Percentiles rank a stretch among this genome's conserved stretches.
These are phyloP conservation scores for Hypoxylon sp. DNA, from an alignment of 2,329 filamentous ascomycete species.

Conservation along the genomic window DNA sequence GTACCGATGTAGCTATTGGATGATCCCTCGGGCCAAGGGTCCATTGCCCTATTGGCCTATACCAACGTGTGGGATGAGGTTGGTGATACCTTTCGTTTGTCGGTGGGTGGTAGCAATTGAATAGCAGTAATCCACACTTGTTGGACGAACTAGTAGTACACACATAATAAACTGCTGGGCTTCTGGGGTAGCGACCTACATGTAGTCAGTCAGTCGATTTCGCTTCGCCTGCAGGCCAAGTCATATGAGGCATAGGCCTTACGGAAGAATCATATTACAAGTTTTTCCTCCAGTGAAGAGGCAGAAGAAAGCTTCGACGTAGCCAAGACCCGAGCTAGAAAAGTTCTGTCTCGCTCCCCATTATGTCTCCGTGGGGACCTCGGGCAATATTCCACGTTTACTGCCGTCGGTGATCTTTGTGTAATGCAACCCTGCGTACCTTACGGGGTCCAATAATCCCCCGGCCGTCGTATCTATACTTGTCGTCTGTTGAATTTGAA, in stretches of 20 bases:
- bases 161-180: constrained; percentile 27
- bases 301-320: constrained; percentile 28
- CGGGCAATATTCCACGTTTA: constrained; percentile 40
- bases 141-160: constrained; percentile 20
- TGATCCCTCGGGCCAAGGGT: constrained; percentile 23
- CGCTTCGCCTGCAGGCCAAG: constrained; percentile 35
- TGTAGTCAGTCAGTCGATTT: constrained; percentile 34
- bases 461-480: constrained; percentile 1
- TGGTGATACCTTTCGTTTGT: constrained; percentile 26
- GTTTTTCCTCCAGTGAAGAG: constrained; percentile 46
- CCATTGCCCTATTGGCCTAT: constrained; percentile 19
- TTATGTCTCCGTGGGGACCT: constrained; percentile 20
- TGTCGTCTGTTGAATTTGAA: constrained; percentile 2
- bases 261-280: constrained; percentile 39
- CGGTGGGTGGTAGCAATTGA: constrained; percentile 29
- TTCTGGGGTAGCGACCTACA: constrained; percentile 37
- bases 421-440: constrained; percentile 40
- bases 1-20: not conserved
- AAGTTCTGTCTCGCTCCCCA: constrained; percentile 18
- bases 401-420: constrained; percentile 23
- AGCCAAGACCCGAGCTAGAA: constrained; percentile 32
- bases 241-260: constrained; percentile 32
- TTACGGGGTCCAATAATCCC: constrained; percentile 14
- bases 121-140: constrained; percentile 9
- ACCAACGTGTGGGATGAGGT: constrained; percentile 33